Evolutionary conservation across 2,329 filamentous ascomycete genomes (phyloP), one percentile per base, ranked within the genome.

Genomic region (Hypoxylon sp.): DNA sequence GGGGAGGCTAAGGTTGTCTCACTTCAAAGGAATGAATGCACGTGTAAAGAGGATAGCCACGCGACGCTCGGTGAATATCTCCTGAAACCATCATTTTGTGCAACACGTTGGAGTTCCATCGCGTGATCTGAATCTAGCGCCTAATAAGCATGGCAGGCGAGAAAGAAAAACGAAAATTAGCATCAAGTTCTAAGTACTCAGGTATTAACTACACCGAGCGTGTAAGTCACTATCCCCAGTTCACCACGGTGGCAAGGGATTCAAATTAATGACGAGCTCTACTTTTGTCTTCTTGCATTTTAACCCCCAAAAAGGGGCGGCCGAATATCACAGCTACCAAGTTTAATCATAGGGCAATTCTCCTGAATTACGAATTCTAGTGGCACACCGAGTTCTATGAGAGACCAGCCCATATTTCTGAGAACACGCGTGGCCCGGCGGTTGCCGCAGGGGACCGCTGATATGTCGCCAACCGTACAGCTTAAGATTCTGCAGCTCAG

Each of bases 41-140:
- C 67, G 60, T 67, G 67, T 62, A 17, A 11, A 19, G 14, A 19
- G 42, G 44, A 22, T 33, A 44, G n/a, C 57, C 65, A 67, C 53
- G 60, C 65, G 61, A 55, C 44, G 44, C 10, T 54, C 22, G n/a
- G 44, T 37, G 22, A 44, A 48, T 56, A 35, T 52, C 55, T 29
- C 58, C 56, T 68, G 65, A 60, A 65, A 68, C 65, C 47, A 60
- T 65, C 60, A 68, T 63, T 26, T 65, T 54, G 52, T 65, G 37
- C 19, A 51, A 51, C 56, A 19, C 22, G 31, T 52, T 60, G 50
- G 50, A 57, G 14, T 35, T 67, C 46, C 39, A 35, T 57, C 51
- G 39, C 56, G 19, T 19, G 5, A 63, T 53, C 11, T 44, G 31
- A n/a, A 51, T 47, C 47, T 22, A 50, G 35, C 31, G 44, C 14